A percentile compares a stretch with the other conserved stretches of the same genome.
phyloP scores from a whole-genome alignment of 768 basidiomycete species.

The Brasilioporus rufonigricans region DNA sequence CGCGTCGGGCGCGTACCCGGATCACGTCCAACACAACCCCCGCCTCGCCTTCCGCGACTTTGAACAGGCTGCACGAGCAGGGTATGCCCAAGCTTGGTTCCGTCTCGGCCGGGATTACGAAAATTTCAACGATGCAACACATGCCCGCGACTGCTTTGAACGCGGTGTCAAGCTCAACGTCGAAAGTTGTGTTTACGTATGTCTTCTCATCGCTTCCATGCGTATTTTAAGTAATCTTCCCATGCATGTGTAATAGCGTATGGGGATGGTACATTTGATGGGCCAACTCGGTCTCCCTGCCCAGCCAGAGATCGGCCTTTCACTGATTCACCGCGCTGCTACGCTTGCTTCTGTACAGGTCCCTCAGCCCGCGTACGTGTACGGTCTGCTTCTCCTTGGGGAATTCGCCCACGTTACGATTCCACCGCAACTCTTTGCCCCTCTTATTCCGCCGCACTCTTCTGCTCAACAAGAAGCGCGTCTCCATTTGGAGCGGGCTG shows the following conservation, averaged over 20 bases:
- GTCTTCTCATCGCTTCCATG: background rate
- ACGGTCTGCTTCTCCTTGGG: constrained; percentile 79
- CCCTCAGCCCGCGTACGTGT: constrained; percentile 88
- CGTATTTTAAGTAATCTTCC: background rate
- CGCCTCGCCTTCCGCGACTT: constrained; percentile 87
- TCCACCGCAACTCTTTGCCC: constrained; percentile 47
- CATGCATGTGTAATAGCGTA: constrained; percentile 48
- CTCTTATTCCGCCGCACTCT: constrained; percentile 52
- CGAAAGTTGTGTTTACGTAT: constrained; percentile 57
- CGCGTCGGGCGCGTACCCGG: constrained; percentile 68
- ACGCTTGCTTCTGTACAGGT: constrained; percentile 67
- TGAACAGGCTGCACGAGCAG: constrained; percentile 76
- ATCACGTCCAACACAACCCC: constrained; percentile 62
- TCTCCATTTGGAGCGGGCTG: constrained; percentile 77
- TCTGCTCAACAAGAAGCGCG: constrained; percentile 60
- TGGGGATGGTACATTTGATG: constrained; percentile 91
- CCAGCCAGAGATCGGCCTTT: constrained; percentile 56
- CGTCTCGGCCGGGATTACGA: constrained; percentile 90
- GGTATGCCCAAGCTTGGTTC: constrained; percentile 86
- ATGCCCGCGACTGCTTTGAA: constrained; percentile 85
- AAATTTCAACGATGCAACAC: constrained; percentile 67
- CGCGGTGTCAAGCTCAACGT: constrained; percentile 73
- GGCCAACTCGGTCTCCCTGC: constrained; percentile 74
- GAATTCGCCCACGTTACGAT: constrained; percentile 74
- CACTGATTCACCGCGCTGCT: constrained; percentile 76